Evolutionary conservation across 192 early-diverging fungal species (phyloP).

Genomic region (Bifiguratus adelaidae): DNA sequence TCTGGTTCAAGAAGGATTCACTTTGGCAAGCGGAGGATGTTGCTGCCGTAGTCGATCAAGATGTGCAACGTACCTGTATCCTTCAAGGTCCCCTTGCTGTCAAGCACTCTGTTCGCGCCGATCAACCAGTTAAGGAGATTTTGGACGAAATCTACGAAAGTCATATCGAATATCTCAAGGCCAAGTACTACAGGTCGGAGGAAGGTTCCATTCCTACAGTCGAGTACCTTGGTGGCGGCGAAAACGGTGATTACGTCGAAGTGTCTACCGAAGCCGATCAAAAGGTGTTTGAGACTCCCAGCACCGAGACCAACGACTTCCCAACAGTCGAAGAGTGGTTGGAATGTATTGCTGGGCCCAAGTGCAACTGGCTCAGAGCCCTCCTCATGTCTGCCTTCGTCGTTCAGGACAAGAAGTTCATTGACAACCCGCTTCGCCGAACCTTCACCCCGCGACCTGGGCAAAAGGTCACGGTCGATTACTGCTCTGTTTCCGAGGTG

Average conservation of each 20-base stretch:
- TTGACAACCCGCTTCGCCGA: constrained; percentile 51
- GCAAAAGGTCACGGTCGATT: constrained; percentile 36
- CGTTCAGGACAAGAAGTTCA: constrained; percentile 63
- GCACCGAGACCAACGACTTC: constrained; percentile 28
- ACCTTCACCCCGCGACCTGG: constrained; percentile 51
- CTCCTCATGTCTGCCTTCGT: constrained; percentile 66
- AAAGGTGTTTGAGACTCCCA: constrained; percentile 48
- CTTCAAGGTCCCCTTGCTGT: constrained; percentile 86
- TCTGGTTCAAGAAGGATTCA: constrained; percentile 84
- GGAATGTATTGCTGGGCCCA: constrained; percentile 59
- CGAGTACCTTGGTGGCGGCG: constrained; percentile 65
- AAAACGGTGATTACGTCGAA: constrained; percentile 13
- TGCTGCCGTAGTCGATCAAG: constrained; percentile 72
- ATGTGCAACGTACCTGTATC: constrained; percentile 74
- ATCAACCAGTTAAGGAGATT: constrained; percentile 86
- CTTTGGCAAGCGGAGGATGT: constrained; percentile 86
- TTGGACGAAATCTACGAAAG: constrained; percentile 73
- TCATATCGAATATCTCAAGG: constrained; percentile 65
- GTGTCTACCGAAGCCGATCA: constrained; percentile 31
- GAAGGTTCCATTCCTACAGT: constrained; percentile 53
- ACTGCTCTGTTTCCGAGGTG: constrained; percentile 12
- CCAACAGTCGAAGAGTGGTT: constrained; percentile 54
- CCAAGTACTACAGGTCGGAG: constrained; percentile 57
- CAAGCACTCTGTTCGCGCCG: constrained; percentile 52
- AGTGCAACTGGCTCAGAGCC: constrained; percentile 76